These are phyloP conservation scores for Delonix regia DNA, from an alignment of 306 rosid genomes.

Conservation along the genomic window DNA sequence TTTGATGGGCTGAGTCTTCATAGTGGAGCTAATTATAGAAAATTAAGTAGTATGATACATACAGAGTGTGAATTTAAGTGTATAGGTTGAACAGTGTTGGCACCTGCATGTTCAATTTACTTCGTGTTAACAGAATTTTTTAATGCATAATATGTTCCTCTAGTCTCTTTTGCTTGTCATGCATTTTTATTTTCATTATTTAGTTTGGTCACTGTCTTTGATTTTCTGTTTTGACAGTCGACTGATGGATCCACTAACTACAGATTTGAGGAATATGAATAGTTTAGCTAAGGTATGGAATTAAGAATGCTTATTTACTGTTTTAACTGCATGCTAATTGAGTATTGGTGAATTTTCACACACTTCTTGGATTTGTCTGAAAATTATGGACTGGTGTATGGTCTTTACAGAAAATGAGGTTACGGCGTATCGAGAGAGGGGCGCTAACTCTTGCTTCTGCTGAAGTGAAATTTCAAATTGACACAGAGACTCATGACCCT, in stretches of 20 bases:
- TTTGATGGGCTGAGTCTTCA: neutral
- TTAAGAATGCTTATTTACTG: constrained; percentile 20
- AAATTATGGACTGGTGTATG: constrained; percentile 32
- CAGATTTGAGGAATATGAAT: constrained; percentile 92
- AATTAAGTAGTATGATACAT: neutral
- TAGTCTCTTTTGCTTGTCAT: constrained; percentile 9
- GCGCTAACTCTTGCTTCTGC: constrained; percentile 99
- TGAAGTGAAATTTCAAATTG: constrained; percentile 97
- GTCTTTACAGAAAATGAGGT: constrained; percentile 80
- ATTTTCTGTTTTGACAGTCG: constrained; percentile 66
- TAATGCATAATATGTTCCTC: constrained; percentile 3
- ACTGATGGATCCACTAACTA: constrained; percentile 89
- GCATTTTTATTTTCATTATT: constrained; percentile 10
- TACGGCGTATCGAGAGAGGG: constrained; percentile 91
- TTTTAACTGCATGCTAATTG: constrained; percentile 3
- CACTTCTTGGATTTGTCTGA: constrained; percentile 34
- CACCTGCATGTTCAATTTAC: constrained; percentile 17
- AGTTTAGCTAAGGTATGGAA: constrained; percentile 84
- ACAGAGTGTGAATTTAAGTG: neutral
- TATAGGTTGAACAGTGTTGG: neutral
- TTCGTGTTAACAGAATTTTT: neutral
- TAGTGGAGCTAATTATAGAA: neutral
- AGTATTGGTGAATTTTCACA: constrained; percentile 26
- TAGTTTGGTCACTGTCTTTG: constrained; percentile 26
- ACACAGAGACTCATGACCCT: constrained; percentile 98